Base-by-base conservation (phyloP, 768 basidiomycete genomes). In the Pleurotus pulmonarius region DNA sequence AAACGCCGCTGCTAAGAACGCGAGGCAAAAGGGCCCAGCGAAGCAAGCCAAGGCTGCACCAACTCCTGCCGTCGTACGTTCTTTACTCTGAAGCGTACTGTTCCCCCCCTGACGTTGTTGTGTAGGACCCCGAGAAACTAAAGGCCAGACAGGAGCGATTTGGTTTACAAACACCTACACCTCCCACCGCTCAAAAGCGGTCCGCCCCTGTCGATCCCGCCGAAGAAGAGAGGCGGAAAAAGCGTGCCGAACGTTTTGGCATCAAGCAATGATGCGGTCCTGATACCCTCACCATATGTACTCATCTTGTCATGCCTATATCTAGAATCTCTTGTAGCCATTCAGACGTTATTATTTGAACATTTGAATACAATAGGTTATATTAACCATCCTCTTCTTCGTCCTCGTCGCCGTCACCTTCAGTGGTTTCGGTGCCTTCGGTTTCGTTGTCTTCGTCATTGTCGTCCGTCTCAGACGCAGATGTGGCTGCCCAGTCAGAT, bases 201-300 rank as follows among this genome's bases (percentile, higher is more conserved):
- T 44, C 66, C 34, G 73, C 76, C 3, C 66, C 72, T 0, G 72
- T 80, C 5, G 86, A 86, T 61, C 64, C 76, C 4, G 86, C 85
- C 62, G 86, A 88, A 62, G 65, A 71, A 44, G 85, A 83, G 61
- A 75, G 75, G 51, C 72, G 85, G 44, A 78, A 67, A 63, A 87
- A 82, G 67, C 73, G 87, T n/a, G 83, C 83, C 38, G 85, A 85
- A 63, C 77, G 86, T 18, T 88, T 88, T 68, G 83, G 81, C 18
- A 26, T 52, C 15, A 25, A 57, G 26, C 48, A 26, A 55, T 70
- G 25, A 57, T 65, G 4, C 9, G 46, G 45, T 18, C 15, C 16
- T 3, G 46, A 22, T 49, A 34, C 15, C 15, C 26, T 34, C 29
- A 3, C 29, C 2, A 34, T 34, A 3, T 34, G 29, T 34, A 34